phyloP scores from a whole-genome alignment of 2,329 filamentous ascomycete species.

The Xylaria multiplex region DNA sequence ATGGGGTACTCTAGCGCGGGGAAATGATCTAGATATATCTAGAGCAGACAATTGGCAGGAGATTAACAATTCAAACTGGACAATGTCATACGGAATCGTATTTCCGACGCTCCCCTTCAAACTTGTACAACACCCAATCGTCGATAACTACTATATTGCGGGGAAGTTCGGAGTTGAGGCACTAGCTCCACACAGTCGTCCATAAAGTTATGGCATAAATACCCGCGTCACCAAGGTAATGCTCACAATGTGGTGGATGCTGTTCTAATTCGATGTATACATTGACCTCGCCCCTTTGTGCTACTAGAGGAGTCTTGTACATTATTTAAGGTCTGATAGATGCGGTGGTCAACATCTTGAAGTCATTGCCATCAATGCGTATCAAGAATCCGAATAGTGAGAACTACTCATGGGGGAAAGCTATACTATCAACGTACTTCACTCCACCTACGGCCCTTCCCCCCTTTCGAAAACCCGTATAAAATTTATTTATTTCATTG shows the following conservation, averaged over 20 bases:
- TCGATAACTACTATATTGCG: slow-evolving; percentile 19
- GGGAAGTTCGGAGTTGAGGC: slow-evolving; percentile 23
- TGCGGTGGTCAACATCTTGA: neutral
- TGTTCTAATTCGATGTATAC: neutral
- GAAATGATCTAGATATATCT: slow-evolving; percentile 10
- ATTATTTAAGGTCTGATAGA: neutral
- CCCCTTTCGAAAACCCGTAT: neutral
- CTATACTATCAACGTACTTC: slow-evolving; percentile 1
- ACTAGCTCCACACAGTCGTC: slow-evolving; percentile 13
- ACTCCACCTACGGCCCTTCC: neutral
- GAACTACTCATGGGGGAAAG: slow-evolving; percentile 1
- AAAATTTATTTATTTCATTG: neutral
- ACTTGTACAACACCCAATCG: neutral
- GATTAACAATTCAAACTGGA: neutral
- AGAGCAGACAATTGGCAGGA: neutral
- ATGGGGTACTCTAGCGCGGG: slow-evolving; percentile 17
- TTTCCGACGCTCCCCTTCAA: slow-evolving; percentile 25
- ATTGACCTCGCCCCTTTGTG: neutral
- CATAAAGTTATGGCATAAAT: neutral
- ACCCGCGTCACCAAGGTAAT: neutral
- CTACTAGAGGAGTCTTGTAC: neutral
- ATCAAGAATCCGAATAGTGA: neutral
- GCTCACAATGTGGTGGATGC: neutral
- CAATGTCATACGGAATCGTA: slow-evolving; percentile 10
- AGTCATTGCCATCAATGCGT: neutral